phyloP scores from a whole-genome alignment of 495 filamentous ascomycete species.

The Stereocaulon alpinum region DNA sequence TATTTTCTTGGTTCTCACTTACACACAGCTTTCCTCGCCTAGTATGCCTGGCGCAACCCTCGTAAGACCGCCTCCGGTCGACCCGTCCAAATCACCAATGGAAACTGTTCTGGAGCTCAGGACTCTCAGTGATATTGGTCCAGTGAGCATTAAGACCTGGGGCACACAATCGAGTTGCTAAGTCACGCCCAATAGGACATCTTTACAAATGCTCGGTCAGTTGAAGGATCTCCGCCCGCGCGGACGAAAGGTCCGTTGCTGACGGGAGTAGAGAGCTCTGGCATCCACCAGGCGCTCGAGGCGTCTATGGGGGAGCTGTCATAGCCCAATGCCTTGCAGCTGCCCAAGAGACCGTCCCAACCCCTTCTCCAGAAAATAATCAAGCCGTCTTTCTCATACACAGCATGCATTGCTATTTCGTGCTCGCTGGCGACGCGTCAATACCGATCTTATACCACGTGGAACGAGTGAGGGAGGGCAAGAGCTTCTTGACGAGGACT shows the following conservation, averaged over 20 bases:
- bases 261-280: constrained; percentile 47
- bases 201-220: constrained; percentile 74
- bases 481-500: constrained; percentile 83
- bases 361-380: constrained; percentile 30
- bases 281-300: constrained; percentile 78
- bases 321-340: constrained; percentile 88
- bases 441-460: constrained; percentile 90
- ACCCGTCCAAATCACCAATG: constrained; percentile 65
- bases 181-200: constrained; percentile 47
- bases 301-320: constrained; percentile 85
- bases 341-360: constrained; percentile 73
- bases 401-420: constrained; percentile 98
- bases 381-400: constrained; percentile 59
- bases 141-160: constrained; percentile 38
- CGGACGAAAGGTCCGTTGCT: neutral
- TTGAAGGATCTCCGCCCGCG: neutral
- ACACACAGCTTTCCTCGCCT: neutral
- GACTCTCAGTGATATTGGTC: constrained; percentile 66
- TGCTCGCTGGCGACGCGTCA: constrained; percentile 74
- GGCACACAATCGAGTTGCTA: neutral
- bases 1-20: no score
- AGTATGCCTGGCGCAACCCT: constrained; percentile 46
- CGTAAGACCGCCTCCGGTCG: constrained; percentile 60
- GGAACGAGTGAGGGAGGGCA: constrained; percentile 82
- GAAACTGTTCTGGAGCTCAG: constrained; percentile 85